phyloP scores from a whole-genome alignment of 768 basidiomycete genomes.

The Trametes meyenii region DNA sequence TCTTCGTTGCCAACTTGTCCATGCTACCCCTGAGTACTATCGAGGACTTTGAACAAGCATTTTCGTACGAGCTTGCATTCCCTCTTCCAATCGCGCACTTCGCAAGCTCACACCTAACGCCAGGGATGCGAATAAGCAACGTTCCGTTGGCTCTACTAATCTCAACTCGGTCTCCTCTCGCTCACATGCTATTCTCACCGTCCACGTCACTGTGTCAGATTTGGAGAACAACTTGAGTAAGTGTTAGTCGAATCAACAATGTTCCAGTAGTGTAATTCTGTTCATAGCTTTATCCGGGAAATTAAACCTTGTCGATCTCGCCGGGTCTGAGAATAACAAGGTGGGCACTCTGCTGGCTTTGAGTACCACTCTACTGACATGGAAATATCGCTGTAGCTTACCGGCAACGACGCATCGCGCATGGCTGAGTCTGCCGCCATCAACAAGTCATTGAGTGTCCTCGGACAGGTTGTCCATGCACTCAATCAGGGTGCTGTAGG shows the following conservation, averaged over 20 bases:
- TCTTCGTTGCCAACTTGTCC: slow-evolving; percentile 57
- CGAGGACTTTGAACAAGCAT: slow-evolving; percentile 52
- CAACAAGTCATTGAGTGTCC: slow-evolving; percentile 84
- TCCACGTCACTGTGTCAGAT: slow-evolving; percentile 65
- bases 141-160: slow-evolving; percentile 85
- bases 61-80: slow-evolving; percentile 39
- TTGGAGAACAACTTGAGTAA: slow-evolving; percentile 55
- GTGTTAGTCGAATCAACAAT: slow-evolving; percentile 26
- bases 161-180: slow-evolving; percentile 85
- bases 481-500: slow-evolving; percentile 71
- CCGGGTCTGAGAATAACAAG: slow-evolving; percentile 92
- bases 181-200: slow-evolving; percentile 84
- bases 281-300: slow-evolving; percentile 66
- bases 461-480: slow-evolving; percentile 88
- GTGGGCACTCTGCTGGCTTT: slow-evolving; percentile 36
- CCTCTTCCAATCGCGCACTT: not conserved
- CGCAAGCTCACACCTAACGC: not conserved
- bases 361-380: not conserved
- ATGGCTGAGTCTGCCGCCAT: slow-evolving; percentile 90
- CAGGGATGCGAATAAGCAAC: slow-evolving; percentile 72
- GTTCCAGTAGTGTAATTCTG: not conserved
- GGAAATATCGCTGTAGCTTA: slow-evolving; percentile 44
- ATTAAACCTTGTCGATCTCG: slow-evolving; percentile 86
- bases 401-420: slow-evolving; percentile 84
- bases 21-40: slow-evolving; percentile 41